Percentiles rank a stretch among this genome's conserved stretches.
phyloP scores from a whole-genome alignment of 2,329 filamentous ascomycete genomes.

The Davidsoniella eucalypti region DNA sequence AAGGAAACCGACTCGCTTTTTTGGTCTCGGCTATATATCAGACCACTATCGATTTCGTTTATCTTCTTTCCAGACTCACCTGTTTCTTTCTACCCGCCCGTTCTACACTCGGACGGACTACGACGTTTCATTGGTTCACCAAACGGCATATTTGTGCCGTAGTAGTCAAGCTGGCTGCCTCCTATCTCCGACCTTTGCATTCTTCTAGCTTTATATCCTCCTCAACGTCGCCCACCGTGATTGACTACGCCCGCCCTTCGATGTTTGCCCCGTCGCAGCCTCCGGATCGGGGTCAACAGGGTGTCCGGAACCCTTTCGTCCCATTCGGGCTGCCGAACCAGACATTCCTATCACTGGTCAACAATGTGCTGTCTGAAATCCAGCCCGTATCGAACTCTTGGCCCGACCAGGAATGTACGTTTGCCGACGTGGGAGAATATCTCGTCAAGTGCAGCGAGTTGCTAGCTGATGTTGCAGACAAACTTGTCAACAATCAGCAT shows the following conservation, averaged over 20 bases:
- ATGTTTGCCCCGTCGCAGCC: constrained; percentile 11
- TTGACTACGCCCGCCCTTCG: constrained; percentile 8
- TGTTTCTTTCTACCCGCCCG: too few species aligned
- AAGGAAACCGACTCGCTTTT: too few species aligned
- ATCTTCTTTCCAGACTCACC: too few species aligned
- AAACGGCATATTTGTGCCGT: background rate
- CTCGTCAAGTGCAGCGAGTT: constrained; percentile 10
- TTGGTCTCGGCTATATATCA: too few species aligned
- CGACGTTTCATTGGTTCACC: background rate
- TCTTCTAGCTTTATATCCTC: background rate
- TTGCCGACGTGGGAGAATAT: constrained; percentile 12
- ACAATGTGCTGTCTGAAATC: constrained; percentile 6
- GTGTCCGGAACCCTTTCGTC: constrained; percentile 8
- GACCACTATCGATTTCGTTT: too few species aligned
- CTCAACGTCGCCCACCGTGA: constrained; percentile 7
- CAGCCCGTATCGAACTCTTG: constrained; percentile 5
- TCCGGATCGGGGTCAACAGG: constrained; percentile 4
- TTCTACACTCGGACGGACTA: too few species aligned
- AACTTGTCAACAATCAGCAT: constrained; percentile 6
- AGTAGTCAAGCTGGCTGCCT: background rate
- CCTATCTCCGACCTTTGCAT: background rate
- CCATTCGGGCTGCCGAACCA: constrained; percentile 7
- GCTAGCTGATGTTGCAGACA: constrained; percentile 8
- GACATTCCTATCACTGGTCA: background rate
- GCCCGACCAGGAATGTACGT: constrained; percentile 7